A percentile compares a stretch with the other conserved stretches of the same genome.
phyloP scores from a whole-genome alignment of 345 rosid genomes.

The Brassica incana region DNA sequence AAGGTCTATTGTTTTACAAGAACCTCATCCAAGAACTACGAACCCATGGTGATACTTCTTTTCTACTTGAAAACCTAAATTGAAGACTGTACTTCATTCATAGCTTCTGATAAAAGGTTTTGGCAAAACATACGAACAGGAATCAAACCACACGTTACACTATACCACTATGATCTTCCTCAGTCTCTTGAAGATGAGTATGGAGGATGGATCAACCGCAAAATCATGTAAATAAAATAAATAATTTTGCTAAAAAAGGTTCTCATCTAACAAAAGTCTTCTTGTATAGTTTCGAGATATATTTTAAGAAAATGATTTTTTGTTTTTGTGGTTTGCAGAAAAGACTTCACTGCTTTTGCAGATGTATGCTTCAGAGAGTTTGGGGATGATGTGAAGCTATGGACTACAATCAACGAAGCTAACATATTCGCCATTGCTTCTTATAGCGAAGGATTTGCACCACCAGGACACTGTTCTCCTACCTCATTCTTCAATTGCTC shows the following conservation, averaged over 20 bases:
- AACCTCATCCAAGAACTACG: slow-evolving; percentile 54
- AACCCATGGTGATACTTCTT: slow-evolving; percentile 41
- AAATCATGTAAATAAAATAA: slow-evolving; percentile 47
- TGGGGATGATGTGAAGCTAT: slow-evolving; percentile 65
- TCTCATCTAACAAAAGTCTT: background rate
- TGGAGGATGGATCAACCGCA: slow-evolving; percentile 65
- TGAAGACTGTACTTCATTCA: too few species aligned
- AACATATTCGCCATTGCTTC: slow-evolving; percentile 41
- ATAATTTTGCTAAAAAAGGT: background rate
- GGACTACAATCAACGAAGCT: slow-evolving; percentile 80
- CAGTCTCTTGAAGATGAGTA: slow-evolving; percentile 76
- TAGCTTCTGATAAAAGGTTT: background rate
- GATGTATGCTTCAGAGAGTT: slow-evolving; percentile 78
- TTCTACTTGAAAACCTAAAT: background rate
- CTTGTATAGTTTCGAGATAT: background rate
- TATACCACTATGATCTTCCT: slow-evolving; percentile 61
- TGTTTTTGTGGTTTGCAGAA: slow-evolving; percentile 44
- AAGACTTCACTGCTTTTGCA: slow-evolving; percentile 74
- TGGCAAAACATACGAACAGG: slow-evolving; percentile 18
- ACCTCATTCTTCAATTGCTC: slow-evolving; percentile 34
- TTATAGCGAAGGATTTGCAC: slow-evolving; percentile 36
- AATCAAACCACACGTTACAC: slow-evolving; percentile 62
- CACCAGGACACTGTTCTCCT: slow-evolving; percentile 52
- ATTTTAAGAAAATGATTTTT: background rate
- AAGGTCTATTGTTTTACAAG: slow-evolving; percentile 61